These are phyloP conservation scores for Rutstroemia sp. DNA, from an alignment of 2,329 filamentous ascomycete species.

Conservation along the genomic window DNA sequence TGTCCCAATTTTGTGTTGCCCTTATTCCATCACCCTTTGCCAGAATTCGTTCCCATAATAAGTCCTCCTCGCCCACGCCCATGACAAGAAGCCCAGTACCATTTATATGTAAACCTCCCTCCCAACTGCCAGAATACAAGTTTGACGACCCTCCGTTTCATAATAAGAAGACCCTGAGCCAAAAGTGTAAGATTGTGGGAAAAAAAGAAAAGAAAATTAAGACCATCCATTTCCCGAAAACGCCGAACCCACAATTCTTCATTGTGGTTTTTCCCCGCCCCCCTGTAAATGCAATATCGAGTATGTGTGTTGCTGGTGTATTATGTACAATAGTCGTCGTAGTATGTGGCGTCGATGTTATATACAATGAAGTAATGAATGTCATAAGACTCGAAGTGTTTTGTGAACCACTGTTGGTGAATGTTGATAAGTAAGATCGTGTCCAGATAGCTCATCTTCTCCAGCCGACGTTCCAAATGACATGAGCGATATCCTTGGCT, in stretches of 20 bases:
- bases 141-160: neutral
- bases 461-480: slow-evolving; percentile 56
- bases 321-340: slow-evolving; percentile 15
- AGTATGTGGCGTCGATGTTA: slow-evolving; percentile 13
- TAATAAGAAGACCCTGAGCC: neutral
- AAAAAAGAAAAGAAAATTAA: neutral
- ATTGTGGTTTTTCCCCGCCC: neutral
- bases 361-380: slow-evolving; percentile 15
- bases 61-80: neutral
- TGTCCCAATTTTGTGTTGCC: neutral
- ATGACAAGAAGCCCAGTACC: neutral
- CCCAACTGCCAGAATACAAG: slow-evolving; percentile 1
- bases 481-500: slow-evolving; percentile 61
- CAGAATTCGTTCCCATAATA: neutral
- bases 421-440: too few relatives aligned
- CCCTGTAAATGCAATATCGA: slow-evolving; percentile 5
- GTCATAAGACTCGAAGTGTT: too few relatives aligned
- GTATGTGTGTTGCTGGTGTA: slow-evolving; percentile 8
- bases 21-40: neutral
- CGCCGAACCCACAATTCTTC: slow-evolving; percentile 1
- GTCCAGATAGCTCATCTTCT: slow-evolving; percentile 20
- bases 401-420: too few relatives aligned
- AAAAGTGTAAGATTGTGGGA: neutral
- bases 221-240: neutral
- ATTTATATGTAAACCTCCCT: neutral